phyloP scores from a whole-genome alignment of 2,329 filamentous ascomycete genomes.

The Diatrype stigma region DNA sequence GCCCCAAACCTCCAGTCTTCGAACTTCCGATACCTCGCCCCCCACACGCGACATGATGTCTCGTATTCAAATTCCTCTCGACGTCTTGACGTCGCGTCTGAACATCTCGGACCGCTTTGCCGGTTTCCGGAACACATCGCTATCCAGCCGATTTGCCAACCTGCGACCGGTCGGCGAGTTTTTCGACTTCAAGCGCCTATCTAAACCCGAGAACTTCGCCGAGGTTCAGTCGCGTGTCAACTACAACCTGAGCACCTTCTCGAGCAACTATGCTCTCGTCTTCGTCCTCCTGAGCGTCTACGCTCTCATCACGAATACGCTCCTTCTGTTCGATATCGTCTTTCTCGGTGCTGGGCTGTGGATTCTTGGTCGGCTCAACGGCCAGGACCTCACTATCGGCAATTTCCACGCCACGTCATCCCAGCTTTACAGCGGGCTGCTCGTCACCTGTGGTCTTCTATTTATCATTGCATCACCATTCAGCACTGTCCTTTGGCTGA shows the following conservation, averaged over 20 bases:
- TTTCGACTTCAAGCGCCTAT: conserved; percentile 90
- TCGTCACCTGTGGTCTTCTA: conserved; percentile 78
- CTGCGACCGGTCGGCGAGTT: conserved; percentile 89
- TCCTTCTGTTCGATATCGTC: conserved; percentile 87
- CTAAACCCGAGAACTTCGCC: conserved; percentile 86
- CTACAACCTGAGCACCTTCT: conserved; percentile 97
- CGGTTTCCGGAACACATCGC: conserved; percentile 71
- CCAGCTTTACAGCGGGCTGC: conserved; percentile 87
- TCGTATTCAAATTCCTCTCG: conserved; percentile 87
- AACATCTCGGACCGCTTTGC: conserved; percentile 83
- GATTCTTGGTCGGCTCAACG: conserved; percentile 85
- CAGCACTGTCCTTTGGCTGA: conserved; percentile 84
- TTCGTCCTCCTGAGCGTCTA: conserved; percentile 97
- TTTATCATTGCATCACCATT: conserved; percentile 83
- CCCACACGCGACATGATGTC: conserved; percentile 55
- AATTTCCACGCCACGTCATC: conserved; percentile 79
- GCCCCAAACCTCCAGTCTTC: background rate
- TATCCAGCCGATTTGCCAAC: conserved; percentile 84
- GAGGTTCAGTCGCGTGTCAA: conserved; percentile 91
- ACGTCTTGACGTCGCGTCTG: conserved; percentile 84
- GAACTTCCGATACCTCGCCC: background rate
- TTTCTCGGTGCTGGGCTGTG: conserved; percentile 84
- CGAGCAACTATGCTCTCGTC: conserved; percentile 94
- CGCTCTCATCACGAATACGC: conserved; percentile 81
- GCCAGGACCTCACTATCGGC: conserved; percentile 82